Evolutionary conservation across 2,329 filamentous ascomycete genomes (phyloP), one percentile per base, ranked within the genome.

Genomic region (Scedosporium boydii): DNA sequence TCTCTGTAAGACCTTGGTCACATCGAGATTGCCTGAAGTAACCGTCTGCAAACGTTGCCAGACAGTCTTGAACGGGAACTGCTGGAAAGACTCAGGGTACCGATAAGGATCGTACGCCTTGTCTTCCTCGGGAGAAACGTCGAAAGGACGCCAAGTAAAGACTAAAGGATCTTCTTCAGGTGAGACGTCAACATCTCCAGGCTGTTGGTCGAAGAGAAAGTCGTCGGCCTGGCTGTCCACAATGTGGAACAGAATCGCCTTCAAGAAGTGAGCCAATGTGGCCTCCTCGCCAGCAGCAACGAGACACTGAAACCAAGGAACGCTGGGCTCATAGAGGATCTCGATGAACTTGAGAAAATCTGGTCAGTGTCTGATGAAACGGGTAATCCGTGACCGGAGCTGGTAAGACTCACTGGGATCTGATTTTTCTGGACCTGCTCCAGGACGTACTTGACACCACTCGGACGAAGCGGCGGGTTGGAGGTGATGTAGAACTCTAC

Each of bases 301-400:
- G 16, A 74, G 71, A 5, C 72, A 56, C 60, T 75, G 75, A 63
- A 76, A 74, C 70, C 71, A 75, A 0, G 73, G 68, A 0, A 70
- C 62, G 0, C 73, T 70, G 1, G 74, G 72, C 27, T 76, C 74
- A 38, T 75, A 76, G 3, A 76, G 66, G 5, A 76, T 66, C 57
- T 76, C 74, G 0, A 69, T 9, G 16, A 23, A 60, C 62, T 63
- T 48, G 34, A 14, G n/a, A 34, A 18, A 9, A 55, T 55, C n/a
- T 16, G 44, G 26, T 26, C 5, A 16, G 48, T 41, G 3, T 59
- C 7, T 0, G 0, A 73, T 41, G 6, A 68, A 63, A 27, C 62
- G 38, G 60, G 0, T 7, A 6, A 38, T 38, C 34, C 9, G 6
- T 38, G 18, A n/a, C 14, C n/a, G 38, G 12, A 27, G 26, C 12